Percentiles rank a stretch among this genome's conserved stretches.
Evolutionary conservation across 345 rosid genomes (phyloP).

Genomic region (Acer yangbiense): DNA sequence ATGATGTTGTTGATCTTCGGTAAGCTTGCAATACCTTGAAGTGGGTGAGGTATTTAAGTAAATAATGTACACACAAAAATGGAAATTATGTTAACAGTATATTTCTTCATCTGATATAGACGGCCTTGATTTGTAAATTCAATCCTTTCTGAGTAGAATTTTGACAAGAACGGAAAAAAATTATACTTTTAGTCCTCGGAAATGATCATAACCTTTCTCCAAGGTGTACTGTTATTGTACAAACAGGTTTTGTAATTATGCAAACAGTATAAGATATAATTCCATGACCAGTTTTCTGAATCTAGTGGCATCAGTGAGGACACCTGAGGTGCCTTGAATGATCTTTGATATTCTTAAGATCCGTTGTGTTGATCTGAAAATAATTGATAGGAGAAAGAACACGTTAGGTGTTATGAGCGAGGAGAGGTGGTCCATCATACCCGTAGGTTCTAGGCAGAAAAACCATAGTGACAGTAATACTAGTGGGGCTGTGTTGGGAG

Average conservation of each 20-base stretch:
- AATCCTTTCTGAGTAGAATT: conserved; percentile 5
- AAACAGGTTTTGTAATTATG: not conserved
- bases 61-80: not conserved
- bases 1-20: conserved; percentile 89
- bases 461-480: not conserved
- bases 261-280: not conserved
- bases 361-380: not conserved
- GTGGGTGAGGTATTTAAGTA: not conserved
- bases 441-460: not conserved
- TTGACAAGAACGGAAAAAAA: not conserved
- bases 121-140: not conserved
- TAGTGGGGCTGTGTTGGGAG: not conserved
- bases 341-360: not conserved
- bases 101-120: not conserved
- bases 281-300: not conserved
- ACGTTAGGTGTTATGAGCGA: not conserved
- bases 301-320: not conserved
- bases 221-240: not conserved
- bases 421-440: not conserved
- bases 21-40: conserved; percentile 30
- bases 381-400: not conserved
- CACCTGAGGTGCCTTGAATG: not conserved
- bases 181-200: not conserved
- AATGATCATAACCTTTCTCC: not conserved
- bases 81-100: not conserved